Percentiles rank a stretch among this genome's conserved stretches.
These are phyloP conservation scores for Neurospora terricola DNA, from an alignment of 495 filamentous ascomycete genomes.

Conservation along the genomic window DNA sequence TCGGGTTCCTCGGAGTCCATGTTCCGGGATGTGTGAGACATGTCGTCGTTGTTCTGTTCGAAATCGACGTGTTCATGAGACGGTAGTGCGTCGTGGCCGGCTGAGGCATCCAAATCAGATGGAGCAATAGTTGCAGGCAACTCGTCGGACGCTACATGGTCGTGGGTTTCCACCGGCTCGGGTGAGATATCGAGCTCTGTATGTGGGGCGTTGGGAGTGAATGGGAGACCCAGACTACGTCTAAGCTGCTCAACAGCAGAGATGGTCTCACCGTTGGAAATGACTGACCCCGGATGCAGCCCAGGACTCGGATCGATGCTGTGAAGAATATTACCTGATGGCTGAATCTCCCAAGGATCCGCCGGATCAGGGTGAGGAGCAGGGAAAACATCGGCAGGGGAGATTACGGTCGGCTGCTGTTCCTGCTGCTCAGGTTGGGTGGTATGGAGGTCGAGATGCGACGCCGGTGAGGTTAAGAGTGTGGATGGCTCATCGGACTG, in stretches of 20 bases:
- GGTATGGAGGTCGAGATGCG: neutral
- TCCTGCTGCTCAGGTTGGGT: neutral
- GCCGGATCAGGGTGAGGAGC: neutral
- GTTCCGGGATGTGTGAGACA: neutral
- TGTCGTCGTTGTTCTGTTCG: neutral
- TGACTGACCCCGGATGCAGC: neutral
- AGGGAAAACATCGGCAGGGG: neutral
- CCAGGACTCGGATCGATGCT: slow-evolving; percentile 1
- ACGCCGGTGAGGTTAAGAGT: neutral
- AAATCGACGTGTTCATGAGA: slow-evolving; percentile 4
- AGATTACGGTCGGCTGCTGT: neutral
- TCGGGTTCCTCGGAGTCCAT: slow-evolving; percentile 1
- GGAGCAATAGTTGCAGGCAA: slow-evolving; percentile 27
- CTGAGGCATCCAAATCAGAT: slow-evolving; percentile 24
- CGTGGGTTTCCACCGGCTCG: neutral
- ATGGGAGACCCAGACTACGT: neutral
- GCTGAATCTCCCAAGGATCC: neutral
- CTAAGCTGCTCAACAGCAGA: slow-evolving; percentile 5
- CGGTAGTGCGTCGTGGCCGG: slow-evolving; percentile 17
- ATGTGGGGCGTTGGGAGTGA: neutral
- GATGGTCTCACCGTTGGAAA: slow-evolving; percentile 1
- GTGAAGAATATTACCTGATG: neutral
- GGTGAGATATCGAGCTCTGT: neutral
- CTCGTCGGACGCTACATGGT: neutral
- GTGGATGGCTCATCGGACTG: neutral